Evolutionary conservation across 1,284 basidiomycete genomes (phyloP), one percentile per base, ranked within the genome.

Genomic region (Heterobasidion occidentale): DNA sequence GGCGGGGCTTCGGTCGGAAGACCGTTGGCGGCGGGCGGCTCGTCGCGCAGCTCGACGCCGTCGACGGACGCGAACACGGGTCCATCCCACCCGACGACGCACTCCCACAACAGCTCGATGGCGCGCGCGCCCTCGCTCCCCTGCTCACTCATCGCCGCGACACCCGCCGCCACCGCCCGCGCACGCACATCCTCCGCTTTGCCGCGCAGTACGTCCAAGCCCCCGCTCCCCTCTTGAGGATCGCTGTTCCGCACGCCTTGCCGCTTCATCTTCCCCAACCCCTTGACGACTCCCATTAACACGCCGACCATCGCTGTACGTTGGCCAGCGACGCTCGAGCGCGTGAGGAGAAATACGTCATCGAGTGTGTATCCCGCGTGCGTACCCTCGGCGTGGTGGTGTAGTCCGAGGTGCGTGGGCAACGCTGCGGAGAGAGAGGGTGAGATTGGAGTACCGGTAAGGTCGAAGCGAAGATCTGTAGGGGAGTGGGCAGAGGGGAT

Each of bases 331-430:
- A 94, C 88, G 0, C 87, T 91, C 6, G 92, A 94, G 53, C 90
- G 77, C 1, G 86, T 84, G 3, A 96, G 78, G 50, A 92, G 74
- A 49, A 95, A 83, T n/a, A 97, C 78, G 60, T 97, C 94, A 42
- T 89, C 84, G 0, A 96, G 72, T 0, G 92, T 94, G 69, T 97
- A 98, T 0, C 94, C 95, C 0, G 94, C 94, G 60, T 74, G 82
- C 2, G 73, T 69, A 19, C 86, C 85, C 57, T 92, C 89, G 0
- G 91, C 83, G 59, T 97, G 94, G 68, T 97, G 94, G 69, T 98
- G 94, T 20, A 97, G 74, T 1, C 94, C 94, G 1, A 93, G 77
- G 69, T 93, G 86, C 0, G 88, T 87, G 0, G 92, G 92, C 5
- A 94, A 71, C 2, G 73, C 73, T 0, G 74, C 67, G 1, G 81